Evolutionary conservation across 345 rosid species (phyloP).

Genomic region (Nasturtium officinale): DNA sequence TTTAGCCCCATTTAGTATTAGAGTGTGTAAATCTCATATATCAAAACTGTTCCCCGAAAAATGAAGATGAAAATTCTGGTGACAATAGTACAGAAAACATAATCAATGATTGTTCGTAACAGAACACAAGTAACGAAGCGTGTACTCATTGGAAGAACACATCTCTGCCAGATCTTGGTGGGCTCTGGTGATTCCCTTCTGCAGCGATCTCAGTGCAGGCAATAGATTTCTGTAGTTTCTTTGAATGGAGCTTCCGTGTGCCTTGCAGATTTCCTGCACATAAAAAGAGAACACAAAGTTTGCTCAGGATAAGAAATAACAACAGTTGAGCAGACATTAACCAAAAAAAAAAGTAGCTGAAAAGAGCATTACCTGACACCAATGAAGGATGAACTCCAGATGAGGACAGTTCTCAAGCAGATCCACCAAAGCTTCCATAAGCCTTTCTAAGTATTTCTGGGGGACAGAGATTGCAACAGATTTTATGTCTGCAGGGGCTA

Average conservation of each 20-base stretch:
- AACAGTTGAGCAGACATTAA: neutral
- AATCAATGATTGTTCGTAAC: constrained; percentile 38
- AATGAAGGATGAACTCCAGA: constrained; percentile 78
- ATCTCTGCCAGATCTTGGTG: constrained; percentile 94
- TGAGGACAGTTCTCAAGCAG: constrained; percentile 89
- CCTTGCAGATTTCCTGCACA: constrained; percentile 80
- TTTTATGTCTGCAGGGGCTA: constrained; percentile 65
- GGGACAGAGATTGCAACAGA: constrained; percentile 72
- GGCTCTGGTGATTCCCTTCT: constrained; percentile 77
- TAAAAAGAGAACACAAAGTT: constrained; percentile 6
- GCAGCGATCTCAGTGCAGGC: constrained; percentile 79
- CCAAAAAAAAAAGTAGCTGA: neutral
- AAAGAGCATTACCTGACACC: constrained; percentile 72
- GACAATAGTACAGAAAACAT: neutral
- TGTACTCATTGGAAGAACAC: constrained; percentile 87
- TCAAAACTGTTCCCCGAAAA: constrained; percentile 4
- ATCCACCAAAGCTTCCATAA: constrained; percentile 77
- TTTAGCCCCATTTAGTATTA: neutral
- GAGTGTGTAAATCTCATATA: constrained; percentile 13
- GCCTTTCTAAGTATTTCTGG: constrained; percentile 70
- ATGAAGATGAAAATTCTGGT: constrained; percentile 13
- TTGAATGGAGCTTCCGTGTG: constrained; percentile 79
- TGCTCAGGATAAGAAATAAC: neutral
- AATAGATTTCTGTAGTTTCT: constrained; percentile 77
- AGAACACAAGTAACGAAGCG: constrained; percentile 80